Conservation (phyloP, 2,329 filamentous ascomycete species). For the Cadophora sp. region DNA sequence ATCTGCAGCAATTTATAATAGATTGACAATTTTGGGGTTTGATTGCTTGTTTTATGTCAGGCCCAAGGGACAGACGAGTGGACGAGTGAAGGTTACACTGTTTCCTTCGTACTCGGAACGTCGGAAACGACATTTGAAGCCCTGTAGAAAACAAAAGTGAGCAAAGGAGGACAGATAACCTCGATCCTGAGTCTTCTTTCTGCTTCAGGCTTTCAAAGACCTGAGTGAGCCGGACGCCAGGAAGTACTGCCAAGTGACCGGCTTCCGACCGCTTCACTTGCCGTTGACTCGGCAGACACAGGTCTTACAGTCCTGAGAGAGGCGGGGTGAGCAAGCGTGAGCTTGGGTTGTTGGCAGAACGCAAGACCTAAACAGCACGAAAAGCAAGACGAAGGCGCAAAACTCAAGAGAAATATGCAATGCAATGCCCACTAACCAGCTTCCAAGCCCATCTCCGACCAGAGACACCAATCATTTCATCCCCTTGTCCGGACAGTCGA, state of each 20-base stretch:
- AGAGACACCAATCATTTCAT: background rate
- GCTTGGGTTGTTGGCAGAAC: background rate
- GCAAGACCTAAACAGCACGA: background rate
- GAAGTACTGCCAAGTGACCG: background rate
- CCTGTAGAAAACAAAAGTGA: background rate
- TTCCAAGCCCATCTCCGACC: background rate
- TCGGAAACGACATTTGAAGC: background rate
- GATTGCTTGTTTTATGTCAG: conserved; percentile 13
- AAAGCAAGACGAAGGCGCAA: background rate
- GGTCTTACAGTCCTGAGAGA: background rate
- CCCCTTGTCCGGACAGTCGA: background rate
- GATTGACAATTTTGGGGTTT: conserved; percentile 9
- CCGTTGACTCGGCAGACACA: conserved; percentile 1
- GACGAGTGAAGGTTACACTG: background rate
- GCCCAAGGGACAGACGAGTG: conserved; percentile 3
- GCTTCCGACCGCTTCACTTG: background rate
- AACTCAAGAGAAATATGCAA: background rate
- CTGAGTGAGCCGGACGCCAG: background rate
- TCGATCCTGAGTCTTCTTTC: background rate
- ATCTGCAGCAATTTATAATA: conserved; percentile 9
- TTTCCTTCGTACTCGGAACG: background rate
- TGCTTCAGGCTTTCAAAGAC: background rate
- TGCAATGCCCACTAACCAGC: background rate
- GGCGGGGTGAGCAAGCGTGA: background rate
- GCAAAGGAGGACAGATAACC: background rate